A percentile compares a stretch with the other conserved stretches of the same genome.
These are phyloP conservation scores for Fusarium pseudonygamai DNA, from an alignment of 2,329 filamentous ascomycete species.

Conservation along the genomic window DNA sequence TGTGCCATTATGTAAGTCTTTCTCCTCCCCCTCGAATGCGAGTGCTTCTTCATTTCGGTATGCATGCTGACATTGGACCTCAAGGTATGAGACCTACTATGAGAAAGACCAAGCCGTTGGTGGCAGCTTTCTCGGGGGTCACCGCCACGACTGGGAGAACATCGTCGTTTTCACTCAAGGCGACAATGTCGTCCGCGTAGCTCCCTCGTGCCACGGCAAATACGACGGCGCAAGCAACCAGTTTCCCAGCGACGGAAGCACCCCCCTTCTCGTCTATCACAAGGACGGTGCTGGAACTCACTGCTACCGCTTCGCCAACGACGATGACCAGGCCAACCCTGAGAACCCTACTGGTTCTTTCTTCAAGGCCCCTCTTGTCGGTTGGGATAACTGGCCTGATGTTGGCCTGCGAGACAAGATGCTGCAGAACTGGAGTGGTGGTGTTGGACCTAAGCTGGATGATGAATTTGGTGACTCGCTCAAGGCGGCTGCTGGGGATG, in stretches of 20 bases:
- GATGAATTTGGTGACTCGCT: slow-evolving; percentile 41
- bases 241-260: slow-evolving; percentile 32
- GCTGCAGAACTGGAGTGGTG: slow-evolving; percentile 40
- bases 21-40: rapidly evolving
- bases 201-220: slow-evolving; percentile 42
- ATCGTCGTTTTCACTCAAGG: slow-evolving; percentile 47
- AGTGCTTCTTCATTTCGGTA: rapidly evolving
- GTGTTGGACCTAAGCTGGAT: slow-evolving; percentile 45
- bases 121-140: slow-evolving; percentile 47
- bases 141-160: slow-evolving; percentile 56
- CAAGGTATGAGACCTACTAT: slow-evolving; percentile 50
- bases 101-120: slow-evolving; percentile 55
- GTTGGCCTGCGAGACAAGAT: slow-evolving; percentile 38
- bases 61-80: not conserved
- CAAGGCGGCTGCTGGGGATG: slow-evolving; percentile 38
- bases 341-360: slow-evolving; percentile 42
- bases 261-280: slow-evolving; percentile 43
- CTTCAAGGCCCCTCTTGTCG: slow-evolving; percentile 41
- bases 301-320: slow-evolving; percentile 46
- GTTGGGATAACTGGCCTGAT: slow-evolving; percentile 44
- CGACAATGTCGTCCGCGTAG: slow-evolving; percentile 40
- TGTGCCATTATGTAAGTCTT: slow-evolving; percentile 45
- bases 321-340: slow-evolving; percentile 35
- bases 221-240: slow-evolving; percentile 39
- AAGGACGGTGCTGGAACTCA: slow-evolving; percentile 44